phyloP scores from a whole-genome alignment of 2,329 filamentous ascomycete species.

The Diplocarpon rosae region DNA sequence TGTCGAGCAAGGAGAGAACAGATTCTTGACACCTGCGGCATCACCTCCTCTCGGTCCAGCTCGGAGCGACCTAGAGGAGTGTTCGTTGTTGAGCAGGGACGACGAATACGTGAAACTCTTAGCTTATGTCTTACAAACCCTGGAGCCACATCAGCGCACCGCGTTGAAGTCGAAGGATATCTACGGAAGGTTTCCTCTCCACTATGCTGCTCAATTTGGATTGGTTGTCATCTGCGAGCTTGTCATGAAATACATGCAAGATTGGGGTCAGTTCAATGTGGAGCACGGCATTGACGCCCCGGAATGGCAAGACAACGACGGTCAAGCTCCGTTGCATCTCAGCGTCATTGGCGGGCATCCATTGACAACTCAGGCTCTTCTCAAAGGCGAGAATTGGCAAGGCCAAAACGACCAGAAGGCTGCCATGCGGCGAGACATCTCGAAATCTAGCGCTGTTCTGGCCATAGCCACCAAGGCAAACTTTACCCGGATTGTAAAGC shows the following conservation, averaged over 20 bases:
- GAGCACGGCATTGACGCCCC: constrained; percentile 76
- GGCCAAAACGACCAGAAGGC: constrained; percentile 49
- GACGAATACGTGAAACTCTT: constrained; percentile 67
- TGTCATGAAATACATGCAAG: constrained; percentile 78
- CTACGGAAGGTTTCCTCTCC: constrained; percentile 74
- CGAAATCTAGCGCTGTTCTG: constrained; percentile 79
- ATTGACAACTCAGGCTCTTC: constrained; percentile 68
- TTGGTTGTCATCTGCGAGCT: constrained; percentile 84
- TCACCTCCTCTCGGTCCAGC: constrained; percentile 52
- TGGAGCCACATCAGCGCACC: constrained; percentile 55
- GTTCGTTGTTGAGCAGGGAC: constrained; percentile 52
- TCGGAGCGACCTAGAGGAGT: constrained; percentile 54
- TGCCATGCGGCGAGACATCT: constrained; percentile 55
- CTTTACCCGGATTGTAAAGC: constrained; percentile 70
- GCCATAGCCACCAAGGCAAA: constrained; percentile 83
- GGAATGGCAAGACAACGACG: constrained; percentile 86
- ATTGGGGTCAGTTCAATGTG: constrained; percentile 79
- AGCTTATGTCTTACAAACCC: constrained; percentile 50
- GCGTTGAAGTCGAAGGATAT: constrained; percentile 62
- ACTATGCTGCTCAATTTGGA: constrained; percentile 91
- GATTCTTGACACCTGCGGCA: constrained; percentile 70
- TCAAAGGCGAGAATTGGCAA: constrained; percentile 71
- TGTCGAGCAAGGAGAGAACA: constrained; percentile 33
- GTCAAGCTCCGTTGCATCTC: constrained; percentile 81
- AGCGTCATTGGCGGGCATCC: constrained; percentile 87